phyloP scores from a whole-genome alignment of 257 asterid species.

The Penstemon barbatus region DNA sequence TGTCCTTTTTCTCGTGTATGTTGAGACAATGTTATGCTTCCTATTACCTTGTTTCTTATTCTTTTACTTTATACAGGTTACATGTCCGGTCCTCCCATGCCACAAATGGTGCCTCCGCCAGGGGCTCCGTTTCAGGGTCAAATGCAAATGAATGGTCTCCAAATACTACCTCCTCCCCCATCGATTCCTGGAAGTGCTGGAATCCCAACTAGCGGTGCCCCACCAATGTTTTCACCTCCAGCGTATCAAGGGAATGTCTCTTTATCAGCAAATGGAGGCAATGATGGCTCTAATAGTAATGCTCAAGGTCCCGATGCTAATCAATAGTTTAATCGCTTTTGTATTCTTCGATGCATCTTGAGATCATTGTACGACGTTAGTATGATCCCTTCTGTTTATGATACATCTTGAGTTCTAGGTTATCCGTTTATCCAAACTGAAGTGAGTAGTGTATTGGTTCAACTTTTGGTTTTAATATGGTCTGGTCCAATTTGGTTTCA shows the following conservation, averaged over 20 bases:
- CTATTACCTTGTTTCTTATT: not conserved
- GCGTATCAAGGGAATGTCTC: constrained; percentile 54
- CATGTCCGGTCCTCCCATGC: constrained; percentile 45
- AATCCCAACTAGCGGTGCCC: constrained; percentile 45
- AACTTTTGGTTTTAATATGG: too few species aligned
- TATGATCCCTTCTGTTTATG: too few species aligned
- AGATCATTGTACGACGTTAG: too few species aligned
- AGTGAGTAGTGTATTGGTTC: too few species aligned
- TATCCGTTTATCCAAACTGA: too few species aligned
- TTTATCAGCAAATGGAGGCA: constrained; percentile 44
- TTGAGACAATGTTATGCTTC: not conserved
- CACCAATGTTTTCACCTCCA: constrained; percentile 61
- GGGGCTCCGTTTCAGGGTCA: constrained; percentile 71
- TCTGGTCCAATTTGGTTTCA: too few species aligned
- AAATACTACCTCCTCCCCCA: constrained; percentile 67
- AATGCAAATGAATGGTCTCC: constrained; percentile 67
- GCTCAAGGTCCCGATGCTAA: constrained; percentile 39
- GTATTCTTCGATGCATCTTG: too few species aligned
- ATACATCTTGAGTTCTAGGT: too few species aligned
- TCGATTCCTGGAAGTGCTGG: constrained; percentile 58
- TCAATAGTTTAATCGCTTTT: too few species aligned
- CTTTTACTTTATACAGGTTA: constrained; percentile 49
- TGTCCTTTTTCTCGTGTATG: not conserved
- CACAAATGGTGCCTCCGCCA: constrained; percentile 68
- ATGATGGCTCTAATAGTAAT: constrained; percentile 47